Evolutionary conservation across 2,329 filamentous ascomycete species (phyloP).

Genomic region (Epichloe typhina): DNA sequence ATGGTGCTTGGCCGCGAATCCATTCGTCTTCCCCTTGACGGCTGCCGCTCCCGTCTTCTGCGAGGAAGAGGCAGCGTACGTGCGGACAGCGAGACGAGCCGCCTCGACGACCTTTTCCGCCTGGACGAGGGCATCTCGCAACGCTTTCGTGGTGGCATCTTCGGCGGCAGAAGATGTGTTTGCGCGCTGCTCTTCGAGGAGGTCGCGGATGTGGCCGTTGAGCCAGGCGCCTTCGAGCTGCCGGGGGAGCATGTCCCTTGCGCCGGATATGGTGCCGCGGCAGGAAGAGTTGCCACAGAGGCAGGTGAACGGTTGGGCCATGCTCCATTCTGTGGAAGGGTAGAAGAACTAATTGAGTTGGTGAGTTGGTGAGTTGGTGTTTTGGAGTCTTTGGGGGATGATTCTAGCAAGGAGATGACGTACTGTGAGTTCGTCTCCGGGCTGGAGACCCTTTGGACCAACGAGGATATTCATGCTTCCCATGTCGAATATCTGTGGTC

Average conservation of each 20-base stretch:
- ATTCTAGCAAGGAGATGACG: conserved; percentile 6
- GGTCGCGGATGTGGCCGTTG: conserved; percentile 45
- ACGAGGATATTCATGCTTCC: conserved; percentile 43
- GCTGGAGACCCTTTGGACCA: conserved; percentile 38
- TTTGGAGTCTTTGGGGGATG: not conserved
- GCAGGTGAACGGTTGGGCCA: conserved; percentile 60
- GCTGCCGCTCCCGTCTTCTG: not conserved
- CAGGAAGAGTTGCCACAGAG: conserved; percentile 45
- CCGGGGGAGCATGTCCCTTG: conserved; percentile 39
- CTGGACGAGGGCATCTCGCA: conserved; percentile 29
- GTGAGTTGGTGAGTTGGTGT: not conserved
- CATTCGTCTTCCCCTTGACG: conserved; percentile 9
- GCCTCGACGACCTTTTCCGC: conserved; percentile 35
- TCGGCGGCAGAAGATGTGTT: conserved; percentile 8
- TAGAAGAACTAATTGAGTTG: conserved; percentile 48
- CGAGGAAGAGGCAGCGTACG: conserved; percentile 18
- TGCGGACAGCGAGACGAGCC: conserved; percentile 28
- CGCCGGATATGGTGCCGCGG: conserved; percentile 49
- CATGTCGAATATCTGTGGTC: conserved; percentile 44
- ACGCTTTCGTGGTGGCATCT: conserved; percentile 28
- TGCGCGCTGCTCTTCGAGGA: conserved; percentile 27
- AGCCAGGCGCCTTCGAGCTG: conserved; percentile 48
- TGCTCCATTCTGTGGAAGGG: conserved; percentile 60
- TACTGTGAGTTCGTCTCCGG: conserved; percentile 46
- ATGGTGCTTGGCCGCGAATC: not conserved